Percentiles rank a stretch among this genome's conserved stretches.
These are phyloP conservation scores for Ceratocystis diversiconidia DNA, from an alignment of 2,329 filamentous ascomycete species.

Conservation along the genomic window DNA sequence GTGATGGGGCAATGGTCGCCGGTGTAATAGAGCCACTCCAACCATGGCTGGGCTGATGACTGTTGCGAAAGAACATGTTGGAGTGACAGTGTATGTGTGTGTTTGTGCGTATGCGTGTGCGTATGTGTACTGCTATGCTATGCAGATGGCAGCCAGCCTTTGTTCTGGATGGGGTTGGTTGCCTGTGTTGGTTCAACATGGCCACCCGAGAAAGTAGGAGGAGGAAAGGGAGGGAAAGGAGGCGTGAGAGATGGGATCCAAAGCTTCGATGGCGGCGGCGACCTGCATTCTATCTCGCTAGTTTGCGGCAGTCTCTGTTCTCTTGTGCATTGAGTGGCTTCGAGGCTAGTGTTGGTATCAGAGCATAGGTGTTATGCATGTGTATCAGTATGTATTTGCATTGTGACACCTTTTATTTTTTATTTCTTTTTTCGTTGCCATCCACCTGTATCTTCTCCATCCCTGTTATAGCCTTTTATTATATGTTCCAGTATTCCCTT, in stretches of 20 bases:
- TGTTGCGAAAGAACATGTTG: background rate
- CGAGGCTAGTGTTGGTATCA: background rate
- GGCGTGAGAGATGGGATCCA: background rate
- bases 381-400: background rate
- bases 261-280: slow-evolving; percentile 8
- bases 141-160: no score
- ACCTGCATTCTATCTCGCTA: slow-evolving; percentile 15
- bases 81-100: background rate
- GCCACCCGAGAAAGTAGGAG: background rate
- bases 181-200: background rate
- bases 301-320: slow-evolving; percentile 4
- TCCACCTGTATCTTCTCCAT: background rate
- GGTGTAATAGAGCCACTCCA: background rate
- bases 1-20: background rate
- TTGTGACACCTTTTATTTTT: background rate
- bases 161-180: no score
- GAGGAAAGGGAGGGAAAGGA: background rate
- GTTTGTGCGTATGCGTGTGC: background rate
- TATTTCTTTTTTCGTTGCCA: background rate
- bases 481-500: background rate
- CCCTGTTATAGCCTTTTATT: background rate
- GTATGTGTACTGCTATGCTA: no score
- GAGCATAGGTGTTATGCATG: background rate
- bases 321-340: slow-evolving; percentile 9
- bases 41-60: background rate